Base-by-base conservation (phyloP, 768 basidiomycete species). In the Tulasnella sp. region DNA sequence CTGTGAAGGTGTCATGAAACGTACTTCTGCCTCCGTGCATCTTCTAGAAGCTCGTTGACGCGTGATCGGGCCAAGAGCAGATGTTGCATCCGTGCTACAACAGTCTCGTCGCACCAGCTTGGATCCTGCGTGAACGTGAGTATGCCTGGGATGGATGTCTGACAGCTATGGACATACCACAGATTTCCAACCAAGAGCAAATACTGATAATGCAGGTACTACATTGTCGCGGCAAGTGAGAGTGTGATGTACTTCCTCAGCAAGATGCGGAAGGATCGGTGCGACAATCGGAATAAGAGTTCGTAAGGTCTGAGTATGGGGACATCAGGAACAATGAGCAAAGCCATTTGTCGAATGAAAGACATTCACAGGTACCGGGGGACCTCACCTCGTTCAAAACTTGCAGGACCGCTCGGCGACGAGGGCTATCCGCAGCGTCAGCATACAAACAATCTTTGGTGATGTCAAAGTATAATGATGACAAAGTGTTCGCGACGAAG, bases 361-460 rank as follows among this genome's bases (percentile, higher is more conserved):
- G 11, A 11, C 41, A 19, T 22, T 38, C n/a, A 22, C 15, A 34
- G 19, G 19, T 22, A 41, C 17, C 11, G 3, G 12, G 5, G 8
- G 5, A 3, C 30, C 74, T 63, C 45, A 89, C 91, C 67, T 84
- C 76, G 60, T 82, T 76, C 11, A 96, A 73, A 1, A 87, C 85
- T 3, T 84, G 80, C 5, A 92, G 69, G 12, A 87, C 76, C 0
- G 78, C 79, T 50, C 80, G 75, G 12, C 94, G 81, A 43, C 80
- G 75, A 2, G 69, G 64, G 60, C 78, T 78, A 21, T 74, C 65
- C 2, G 71, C 56, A 8, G 72, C 67, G 65, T 87, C 77, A 31
- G 89, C 87, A 66, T 99, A 97, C 9, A 99, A 72, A 46, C 78
- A 78, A 69, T 98, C 94, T 69, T 96, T 96, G 31, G 82, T 87